Evolutionary conservation across 371 early-diverging fungal genomes (phyloP).

Genomic region (Paramicrosporidium saccamoebae): DNA sequence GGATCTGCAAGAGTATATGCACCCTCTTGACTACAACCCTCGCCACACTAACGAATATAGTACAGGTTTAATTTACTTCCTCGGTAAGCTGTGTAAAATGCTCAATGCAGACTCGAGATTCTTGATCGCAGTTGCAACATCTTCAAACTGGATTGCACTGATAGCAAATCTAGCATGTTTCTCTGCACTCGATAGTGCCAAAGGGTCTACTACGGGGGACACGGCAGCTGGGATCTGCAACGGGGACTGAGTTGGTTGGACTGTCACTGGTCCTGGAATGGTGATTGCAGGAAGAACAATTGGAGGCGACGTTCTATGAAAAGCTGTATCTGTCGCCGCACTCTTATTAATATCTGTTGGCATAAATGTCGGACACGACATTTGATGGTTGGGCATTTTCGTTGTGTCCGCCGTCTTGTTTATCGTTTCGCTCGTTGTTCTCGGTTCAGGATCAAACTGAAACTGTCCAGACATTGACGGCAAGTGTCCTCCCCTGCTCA

Average conservation of each 20-base stretch:
- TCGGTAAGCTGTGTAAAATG: no score
- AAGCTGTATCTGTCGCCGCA: background rate
- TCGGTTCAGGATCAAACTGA: no score
- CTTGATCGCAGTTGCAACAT: constrained; percentile 40
- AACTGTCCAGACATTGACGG: no score
- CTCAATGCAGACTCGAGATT: constrained; percentile 39
- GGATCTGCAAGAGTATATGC: no score
- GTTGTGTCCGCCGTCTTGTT: no score
- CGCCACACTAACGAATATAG: no score
- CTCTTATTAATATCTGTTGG: no score
- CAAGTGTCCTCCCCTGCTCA: background rate
- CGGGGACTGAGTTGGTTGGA: constrained; percentile 4
- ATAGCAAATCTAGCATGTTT: constrained; percentile 70
- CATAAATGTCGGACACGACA: no score
- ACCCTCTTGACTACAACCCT: no score
- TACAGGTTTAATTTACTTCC: no score
- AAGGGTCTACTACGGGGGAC: constrained; percentile 10
- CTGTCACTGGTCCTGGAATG: constrained; percentile 1
- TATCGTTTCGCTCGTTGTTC: no score
- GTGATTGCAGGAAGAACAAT: background rate
- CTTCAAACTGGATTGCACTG: constrained; percentile 75
- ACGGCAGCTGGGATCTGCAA: constrained; percentile 4
- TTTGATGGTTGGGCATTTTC: no score
- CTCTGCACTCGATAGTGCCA: constrained; percentile 25
- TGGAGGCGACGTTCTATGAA: background rate